Base-by-base conservation (phyloP, 345 rosid species). In the Citrus cavaleriei region DNA sequence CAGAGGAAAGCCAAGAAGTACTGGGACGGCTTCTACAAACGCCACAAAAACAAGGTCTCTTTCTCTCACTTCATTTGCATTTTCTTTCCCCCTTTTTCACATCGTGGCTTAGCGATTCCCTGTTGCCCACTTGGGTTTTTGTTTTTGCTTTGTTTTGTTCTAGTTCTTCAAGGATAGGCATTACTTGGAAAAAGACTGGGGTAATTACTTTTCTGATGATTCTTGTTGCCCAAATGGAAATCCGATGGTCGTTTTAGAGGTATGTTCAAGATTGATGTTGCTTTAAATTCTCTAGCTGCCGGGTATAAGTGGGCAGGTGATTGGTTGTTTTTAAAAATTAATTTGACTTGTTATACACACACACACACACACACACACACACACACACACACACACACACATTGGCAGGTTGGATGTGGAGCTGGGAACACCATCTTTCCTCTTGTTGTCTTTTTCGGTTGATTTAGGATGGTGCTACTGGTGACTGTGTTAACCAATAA, bases 121-220 rank as follows among this genome's bases (percentile, higher is more conserved):
- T 32, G 46, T 24, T 32, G 34, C 5, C 10, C 22, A 7, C 5
- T 18, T 7, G 32, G 42, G 60, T 14, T 54, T 68, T 42, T 14
- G 27, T 81, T 10, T 61, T 28, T 9, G 14, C 12, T 42, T 42
- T 46, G 46, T n/a, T 73, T 42, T 37, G 55, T n/a, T 73, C 72
- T 80, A 90, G 90, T 88, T 90, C 72, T 90, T 90, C 73, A 90
- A 90, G 77, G 91, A 90, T n/a, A 88, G 91, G 57, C 93, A 90
- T 84, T 90, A 88, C 90, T 81, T 90, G 88, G 88, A 85, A 72
- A 90, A 90, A 79, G 93, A 90, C 67, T 87, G 91, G 93, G 88
- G 87, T 14, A 79, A 58, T 25, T 85, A 85, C 87, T 85, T 90
- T 77, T 78, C 82, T 27, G 86, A 84, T 77, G 77, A 68, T 32